Evolutionary conservation across 306 rosid species (phyloP), one percentile per base, ranked within the genome.

Genomic region (Macrotyloma uniflorum): DNA sequence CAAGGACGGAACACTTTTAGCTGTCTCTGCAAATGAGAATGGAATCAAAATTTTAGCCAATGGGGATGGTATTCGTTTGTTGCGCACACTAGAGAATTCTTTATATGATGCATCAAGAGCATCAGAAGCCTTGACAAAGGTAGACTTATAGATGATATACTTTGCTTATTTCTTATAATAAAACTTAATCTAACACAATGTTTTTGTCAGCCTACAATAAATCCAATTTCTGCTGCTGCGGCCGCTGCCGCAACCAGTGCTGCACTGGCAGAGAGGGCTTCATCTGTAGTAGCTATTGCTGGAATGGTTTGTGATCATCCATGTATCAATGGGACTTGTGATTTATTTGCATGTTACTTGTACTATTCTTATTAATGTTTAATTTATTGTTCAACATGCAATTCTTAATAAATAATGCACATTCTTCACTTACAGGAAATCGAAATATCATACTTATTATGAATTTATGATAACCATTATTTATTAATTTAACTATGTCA

Each of bases 1-100:
- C 90, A 95, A 93, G 93, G 96, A 95, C 77, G 99, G 99, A 75
- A 82, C 87, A 65, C 93, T 95, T 62, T 84, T 95, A 86, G 99
- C 99, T 53, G 96, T 95, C 63, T 89, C 99, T 76, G 89, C 96
- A 43, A 93, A 89, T 45, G 98, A 95, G 16, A 91, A 95, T 77
- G 97, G 95, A 77, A 93, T 95, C 63, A 95, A 95, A 85, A 79
- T 95, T 67, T 82, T 95, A 81, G 98, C 97, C 43, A 93, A 93
- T 68, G 43, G 79, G 20, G 95, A 95, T 72, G 99, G 99, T 22
- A 53, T 87, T 23, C 85, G 90, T 49, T 78, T 66, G 46, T 32
- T 85, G 89, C 79, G 84, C 10, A 84, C 93, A 38, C 83, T 87
- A 79, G 98, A 95, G 70, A 95, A 86, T 84, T 90, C 89, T 75